Conservation (phyloP, 2,329 filamentous ascomycete species). For the Microcyclospora pomicola region DNA sequence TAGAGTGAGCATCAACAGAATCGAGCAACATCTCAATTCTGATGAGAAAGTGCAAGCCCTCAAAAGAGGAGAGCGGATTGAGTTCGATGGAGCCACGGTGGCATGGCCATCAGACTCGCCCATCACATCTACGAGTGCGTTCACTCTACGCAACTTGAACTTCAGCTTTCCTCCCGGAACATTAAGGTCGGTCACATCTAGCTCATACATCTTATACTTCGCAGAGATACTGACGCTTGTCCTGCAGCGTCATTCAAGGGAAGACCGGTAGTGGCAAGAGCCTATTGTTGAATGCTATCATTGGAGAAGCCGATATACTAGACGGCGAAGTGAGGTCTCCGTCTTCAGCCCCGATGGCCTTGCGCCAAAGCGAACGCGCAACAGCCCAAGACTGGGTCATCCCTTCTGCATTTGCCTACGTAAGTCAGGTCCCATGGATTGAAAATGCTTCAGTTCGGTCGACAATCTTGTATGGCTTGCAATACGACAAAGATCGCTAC, state of each 20-base stretch:
- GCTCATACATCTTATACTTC: neutral
- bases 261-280: neutral
- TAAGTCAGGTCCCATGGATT: constrained; percentile 74
- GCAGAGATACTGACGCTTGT: neutral
- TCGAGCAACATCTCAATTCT: neutral
- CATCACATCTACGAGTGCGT: neutral
- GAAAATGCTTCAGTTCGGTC: constrained; percentile 71
- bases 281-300: neutral
- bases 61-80: neutral
- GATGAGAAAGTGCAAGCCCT: neutral
- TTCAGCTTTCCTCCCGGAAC: too few relatives aligned
- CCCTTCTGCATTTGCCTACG: too few relatives aligned
- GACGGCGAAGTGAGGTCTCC: neutral
- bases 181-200: too few relatives aligned
- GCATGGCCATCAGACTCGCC: neutral
- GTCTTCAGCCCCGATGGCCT: neutral
- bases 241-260: neutral
- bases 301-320: neutral
- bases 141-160: too few relatives aligned
- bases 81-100: neutral
- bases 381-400: too few relatives aligned
- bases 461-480: constrained; percentile 77
- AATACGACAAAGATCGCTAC: constrained; percentile 57
- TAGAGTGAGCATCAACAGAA: neutral
- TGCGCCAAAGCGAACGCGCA: too few relatives aligned